These are phyloP conservation scores for Tricholoma bakamatsutake DNA, from an alignment of 768 basidiomycete genomes.

Conservation along the genomic window DNA sequence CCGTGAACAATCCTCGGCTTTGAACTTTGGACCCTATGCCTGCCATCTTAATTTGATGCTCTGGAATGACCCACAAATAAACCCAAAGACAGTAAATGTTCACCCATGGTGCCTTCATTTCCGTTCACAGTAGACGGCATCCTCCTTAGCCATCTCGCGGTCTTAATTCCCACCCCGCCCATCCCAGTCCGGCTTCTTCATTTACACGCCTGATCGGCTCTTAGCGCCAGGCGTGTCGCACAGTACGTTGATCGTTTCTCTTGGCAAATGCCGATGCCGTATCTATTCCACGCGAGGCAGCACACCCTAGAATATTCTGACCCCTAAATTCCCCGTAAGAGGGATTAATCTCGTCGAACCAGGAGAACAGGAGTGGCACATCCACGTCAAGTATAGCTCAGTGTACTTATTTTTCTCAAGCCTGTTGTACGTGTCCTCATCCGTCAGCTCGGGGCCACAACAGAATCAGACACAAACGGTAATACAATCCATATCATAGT, in stretches of 20 bases:
- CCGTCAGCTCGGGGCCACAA: not conserved
- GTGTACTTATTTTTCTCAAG: not conserved
- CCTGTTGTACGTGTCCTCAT: not conserved
- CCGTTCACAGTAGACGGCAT: not conserved
- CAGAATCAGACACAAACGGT: not conserved
- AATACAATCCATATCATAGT: not conserved
- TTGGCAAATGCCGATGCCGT: not conserved
- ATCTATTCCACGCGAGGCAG: not conserved
- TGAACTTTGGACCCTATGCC: not conserved
- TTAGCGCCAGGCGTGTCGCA: not conserved
- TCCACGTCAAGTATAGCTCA: not conserved
- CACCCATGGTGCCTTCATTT: not conserved
- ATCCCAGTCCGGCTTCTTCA: not conserved
- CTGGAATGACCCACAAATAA: not conserved
- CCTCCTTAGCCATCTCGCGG: not conserved
- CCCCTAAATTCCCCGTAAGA: not conserved
- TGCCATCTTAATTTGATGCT: not conserved
- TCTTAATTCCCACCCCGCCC: not conserved
- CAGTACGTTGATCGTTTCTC: not conserved
- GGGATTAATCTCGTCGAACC: not conserved
- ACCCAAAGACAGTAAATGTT: not conserved
- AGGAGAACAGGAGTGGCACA: not conserved
- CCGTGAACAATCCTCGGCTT: not conserved
- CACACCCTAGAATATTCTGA: not conserved
- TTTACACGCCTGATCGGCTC: not conserved